Evolutionary conservation across 306 rosid species (phyloP).

Genomic region (Neltuma alba): DNA sequence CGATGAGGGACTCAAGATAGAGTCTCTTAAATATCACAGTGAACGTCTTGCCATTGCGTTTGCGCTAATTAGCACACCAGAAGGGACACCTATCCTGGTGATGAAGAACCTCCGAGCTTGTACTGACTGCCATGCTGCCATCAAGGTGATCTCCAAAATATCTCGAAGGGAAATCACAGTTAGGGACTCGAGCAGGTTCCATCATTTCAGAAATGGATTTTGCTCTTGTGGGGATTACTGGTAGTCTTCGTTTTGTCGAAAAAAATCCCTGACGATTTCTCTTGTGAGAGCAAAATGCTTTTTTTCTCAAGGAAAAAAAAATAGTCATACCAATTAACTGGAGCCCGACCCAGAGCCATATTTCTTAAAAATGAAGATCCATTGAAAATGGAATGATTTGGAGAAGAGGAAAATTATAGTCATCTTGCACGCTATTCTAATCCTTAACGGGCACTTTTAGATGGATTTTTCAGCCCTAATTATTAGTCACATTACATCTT

Average conservation of each 20-base stretch:
- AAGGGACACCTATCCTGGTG: slow-evolving; percentile 74
- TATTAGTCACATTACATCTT: too few relatives aligned
- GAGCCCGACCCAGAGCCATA: not conserved
- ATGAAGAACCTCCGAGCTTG: slow-evolving; percentile 92
- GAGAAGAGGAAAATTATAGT: not conserved
- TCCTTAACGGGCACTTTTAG: too few relatives aligned
- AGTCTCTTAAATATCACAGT: slow-evolving; percentile 83
- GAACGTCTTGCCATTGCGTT: slow-evolving; percentile 92
- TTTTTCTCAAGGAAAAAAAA: not conserved
- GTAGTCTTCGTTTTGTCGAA: not conserved
- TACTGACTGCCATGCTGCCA: slow-evolving; percentile 73
- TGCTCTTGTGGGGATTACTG: slow-evolving; percentile 76
- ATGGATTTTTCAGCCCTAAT: too few relatives aligned
- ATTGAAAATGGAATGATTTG: too few relatives aligned
- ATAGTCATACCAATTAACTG: not conserved
- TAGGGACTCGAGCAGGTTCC: slow-evolving; percentile 83
- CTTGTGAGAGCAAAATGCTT: not conserved
- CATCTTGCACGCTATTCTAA: too few relatives aligned
- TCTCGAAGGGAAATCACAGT: slow-evolving; percentile 65
- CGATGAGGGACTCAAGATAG: slow-evolving; percentile 64
- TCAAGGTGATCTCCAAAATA: slow-evolving; percentile 66
- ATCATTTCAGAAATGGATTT: slow-evolving; percentile 69
- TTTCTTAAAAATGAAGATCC: not conserved
- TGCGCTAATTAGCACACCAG: slow-evolving; percentile 71
- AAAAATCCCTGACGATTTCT: not conserved